Conservation (phyloP, 805 yeast species). For the Tetrapisispora pingtungensis region DNA sequence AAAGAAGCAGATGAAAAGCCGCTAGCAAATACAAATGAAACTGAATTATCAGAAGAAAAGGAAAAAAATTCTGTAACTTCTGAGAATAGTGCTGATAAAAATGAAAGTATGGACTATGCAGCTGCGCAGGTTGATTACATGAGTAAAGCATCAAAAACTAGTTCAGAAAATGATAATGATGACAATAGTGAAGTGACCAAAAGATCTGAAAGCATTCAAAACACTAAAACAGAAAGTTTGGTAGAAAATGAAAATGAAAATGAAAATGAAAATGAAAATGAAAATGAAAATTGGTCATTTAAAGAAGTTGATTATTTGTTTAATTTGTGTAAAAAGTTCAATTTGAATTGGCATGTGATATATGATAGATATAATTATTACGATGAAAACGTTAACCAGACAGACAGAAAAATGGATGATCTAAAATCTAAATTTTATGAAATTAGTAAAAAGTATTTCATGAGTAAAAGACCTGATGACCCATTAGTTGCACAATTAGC, state of each 20-base stretch:
- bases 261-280: conserved; percentile 4
- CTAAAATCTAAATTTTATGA: conserved; percentile 72
- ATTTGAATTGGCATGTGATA: conserved; percentile 52
- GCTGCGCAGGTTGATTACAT: too few species aligned
- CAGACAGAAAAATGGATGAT: conserved; percentile 56
- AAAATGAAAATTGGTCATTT: conserved; percentile 44
- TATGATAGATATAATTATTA: conserved; percentile 43
- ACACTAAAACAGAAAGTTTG: too few species aligned
- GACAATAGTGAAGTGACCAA: too few species aligned
- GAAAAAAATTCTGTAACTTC: too few species aligned
- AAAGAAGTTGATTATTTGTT: conserved; percentile 76
- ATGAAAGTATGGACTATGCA: too few species aligned
- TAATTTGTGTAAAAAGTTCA: conserved; percentile 48
- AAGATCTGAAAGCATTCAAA: too few species aligned
- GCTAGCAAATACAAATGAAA: background rate
- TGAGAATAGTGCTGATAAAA: too few species aligned
- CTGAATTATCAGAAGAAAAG: too few species aligned
- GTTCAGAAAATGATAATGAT: too few species aligned
- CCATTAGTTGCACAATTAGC: conserved; percentile 53
- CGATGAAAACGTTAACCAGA: conserved; percentile 7
- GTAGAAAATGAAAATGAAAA: too few species aligned
- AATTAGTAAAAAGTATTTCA: conserved; percentile 48
- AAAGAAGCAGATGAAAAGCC: conserved; percentile 18
- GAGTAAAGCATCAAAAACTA: too few species aligned
- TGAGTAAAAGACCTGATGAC: conserved; percentile 35